Evolutionary conservation across 108 stramenopile genomes (phyloP), one percentile per base, ranked within the genome.

Genomic region (Cyclotella kingstonii): DNA sequence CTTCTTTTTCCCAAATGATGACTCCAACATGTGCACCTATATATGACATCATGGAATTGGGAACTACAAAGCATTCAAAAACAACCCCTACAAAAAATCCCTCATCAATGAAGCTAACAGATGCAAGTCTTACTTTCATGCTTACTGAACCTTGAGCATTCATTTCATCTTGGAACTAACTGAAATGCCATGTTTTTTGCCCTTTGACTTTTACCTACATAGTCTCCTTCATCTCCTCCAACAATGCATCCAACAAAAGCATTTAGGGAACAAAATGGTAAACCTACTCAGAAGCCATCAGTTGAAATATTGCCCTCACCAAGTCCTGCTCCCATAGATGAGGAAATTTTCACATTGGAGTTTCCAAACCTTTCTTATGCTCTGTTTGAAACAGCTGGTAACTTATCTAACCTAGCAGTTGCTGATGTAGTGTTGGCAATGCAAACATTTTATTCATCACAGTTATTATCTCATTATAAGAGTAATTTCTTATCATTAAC

Each of bases 321-420:
- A n/a, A n/a, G n/a, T n/a, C n/a, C n/a, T n/a, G n/a, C 52, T 18
- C 2, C 33, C 0, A 26, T 38, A 14, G 22, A 5, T 1, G 17
- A 19, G 22, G 52, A 53, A 15, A 50, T 25, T 40, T 22, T 15
- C 8, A 33, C 38, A 36, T 15, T 38, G 23, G 48, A 36, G 21
- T 47, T 62, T 8, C 61, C 61, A 2, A 51, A 50, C 25, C 5
- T 62, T 14, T 18, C 49, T 27, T 50, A 50, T 62, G 49, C 44
- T 0, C 8, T 62, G 19, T 26, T 62, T 2, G 22, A 15, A 30
- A 62, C 61, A 19, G 26, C 39, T 26, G 48, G 49, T 45, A 26
- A 35, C 11, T 27, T 62, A 18, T 62, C 61, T 38, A 26, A 62
- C n/a, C 21, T 36, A 21, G 61, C 48, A 26, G 36, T 62, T 17